Conservation (phyloP, 2,329 filamentous ascomycete genomes). For the Cercospora zeae-maydis region DNA sequence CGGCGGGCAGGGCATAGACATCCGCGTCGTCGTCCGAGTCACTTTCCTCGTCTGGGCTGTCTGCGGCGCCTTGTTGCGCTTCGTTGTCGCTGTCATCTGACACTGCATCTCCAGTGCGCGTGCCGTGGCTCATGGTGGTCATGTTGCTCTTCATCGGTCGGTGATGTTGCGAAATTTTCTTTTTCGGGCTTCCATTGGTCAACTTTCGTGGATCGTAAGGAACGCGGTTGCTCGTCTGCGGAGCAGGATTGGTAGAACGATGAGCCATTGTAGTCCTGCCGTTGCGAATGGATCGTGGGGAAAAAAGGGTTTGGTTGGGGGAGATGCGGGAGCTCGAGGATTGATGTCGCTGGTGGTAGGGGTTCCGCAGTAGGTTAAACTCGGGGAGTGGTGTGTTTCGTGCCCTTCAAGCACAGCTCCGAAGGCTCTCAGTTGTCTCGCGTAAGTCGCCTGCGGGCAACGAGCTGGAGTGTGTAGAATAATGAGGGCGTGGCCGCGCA, state of each 20-base stretch:
- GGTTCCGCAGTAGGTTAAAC: neutral
- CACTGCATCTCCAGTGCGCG: slow-evolving; percentile 20
- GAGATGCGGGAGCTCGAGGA: neutral
- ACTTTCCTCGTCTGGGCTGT: slow-evolving; percentile 13
- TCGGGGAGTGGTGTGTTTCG: neutral
- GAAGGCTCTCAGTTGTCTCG: slow-evolving; percentile 14
- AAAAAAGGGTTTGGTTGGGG: neutral
- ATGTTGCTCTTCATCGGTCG: slow-evolving; percentile 20
- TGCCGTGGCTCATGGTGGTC: slow-evolving; percentile 11
- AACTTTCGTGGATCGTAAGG: slow-evolving; percentile 21
- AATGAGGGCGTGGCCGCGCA: slow-evolving; percentile 20
- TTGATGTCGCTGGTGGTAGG: neutral
- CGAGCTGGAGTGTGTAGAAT: slow-evolving; percentile 23
- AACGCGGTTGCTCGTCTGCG: slow-evolving; percentile 8
- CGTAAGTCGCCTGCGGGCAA: slow-evolving; percentile 31
- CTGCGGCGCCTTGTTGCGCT: slow-evolving; percentile 15
- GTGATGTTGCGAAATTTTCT: neutral
- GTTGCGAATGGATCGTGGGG: neutral
- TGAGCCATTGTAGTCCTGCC: slow-evolving; percentile 13
- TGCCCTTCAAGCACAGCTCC: neutral
- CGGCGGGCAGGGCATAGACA: slow-evolving; percentile 35
- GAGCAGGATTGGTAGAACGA: slow-evolving; percentile 7
- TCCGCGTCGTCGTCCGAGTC: slow-evolving; percentile 28
- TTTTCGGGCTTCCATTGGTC: slow-evolving; percentile 17
- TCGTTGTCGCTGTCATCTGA: slow-evolving; percentile 28